Evolutionary conservation across 345 rosid genomes (phyloP).

Genomic region (Limnanthes douglasii): DNA sequence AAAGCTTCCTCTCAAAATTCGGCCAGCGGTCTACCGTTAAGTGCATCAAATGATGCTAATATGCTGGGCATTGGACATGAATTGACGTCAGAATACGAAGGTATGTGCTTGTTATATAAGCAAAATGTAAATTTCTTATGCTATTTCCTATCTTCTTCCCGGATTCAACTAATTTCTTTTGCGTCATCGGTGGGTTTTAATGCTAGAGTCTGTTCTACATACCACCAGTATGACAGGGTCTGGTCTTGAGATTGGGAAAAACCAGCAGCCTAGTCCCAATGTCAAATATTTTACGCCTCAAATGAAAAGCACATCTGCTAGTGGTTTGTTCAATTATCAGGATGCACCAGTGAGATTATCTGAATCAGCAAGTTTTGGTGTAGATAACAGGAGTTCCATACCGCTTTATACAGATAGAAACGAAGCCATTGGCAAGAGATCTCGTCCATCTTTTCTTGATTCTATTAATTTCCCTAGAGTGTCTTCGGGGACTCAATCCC

Average conservation of each 20-base stretch:
- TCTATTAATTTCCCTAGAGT: slow-evolving; percentile 49
- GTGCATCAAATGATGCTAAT: slow-evolving; percentile 14
- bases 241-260: slow-evolving; percentile 20
- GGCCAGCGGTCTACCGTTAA: slow-evolving; percentile 14
- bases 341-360: slow-evolving; percentile 17
- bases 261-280: slow-evolving; percentile 13
- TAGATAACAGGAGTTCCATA: slow-evolving; percentile 26
- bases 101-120: slow-evolving; percentile 12
- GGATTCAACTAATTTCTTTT: slow-evolving; percentile 7
- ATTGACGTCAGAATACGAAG: slow-evolving; percentile 18
- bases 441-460: slow-evolving; percentile 88
- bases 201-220: slow-evolving; percentile 26
- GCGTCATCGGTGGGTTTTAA: slow-evolving; percentile 12
- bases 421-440: slow-evolving; percentile 45
- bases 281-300: slow-evolving; percentile 17
- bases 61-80: slow-evolving; percentile 15
- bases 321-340: slow-evolving; percentile 20
- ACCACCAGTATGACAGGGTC: slow-evolving; percentile 20
- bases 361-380: slow-evolving; percentile 28
- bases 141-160: background rate
- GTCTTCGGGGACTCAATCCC: slow-evolving; percentile 28
- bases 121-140: slow-evolving; percentile 4
- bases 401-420: slow-evolving; percentile 18
- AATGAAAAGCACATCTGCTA: slow-evolving; percentile 25
- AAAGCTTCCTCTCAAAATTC: slow-evolving; percentile 17